Evolutionary conservation across 139 green algal genomes (phyloP).

Genomic region (Desmodesmus armatus): DNA sequence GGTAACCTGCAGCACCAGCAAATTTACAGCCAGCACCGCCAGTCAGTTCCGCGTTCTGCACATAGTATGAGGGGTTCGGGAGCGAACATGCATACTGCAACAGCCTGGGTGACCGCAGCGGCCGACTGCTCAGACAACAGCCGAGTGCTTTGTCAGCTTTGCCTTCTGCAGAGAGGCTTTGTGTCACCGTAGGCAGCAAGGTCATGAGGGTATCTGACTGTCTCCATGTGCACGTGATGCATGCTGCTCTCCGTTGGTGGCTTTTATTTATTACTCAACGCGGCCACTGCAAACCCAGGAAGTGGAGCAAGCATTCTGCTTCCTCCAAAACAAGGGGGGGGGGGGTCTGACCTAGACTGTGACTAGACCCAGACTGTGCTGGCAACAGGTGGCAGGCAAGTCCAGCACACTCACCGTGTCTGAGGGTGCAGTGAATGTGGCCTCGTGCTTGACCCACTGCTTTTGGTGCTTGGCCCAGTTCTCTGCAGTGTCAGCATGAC

Average conservation of each 20-base stretch:
- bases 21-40: neutral
- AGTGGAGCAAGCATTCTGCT: too few species aligned
- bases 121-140: neutral
- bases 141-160: neutral
- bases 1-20: conserved; percentile 27
- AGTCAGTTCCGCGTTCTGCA: neutral
- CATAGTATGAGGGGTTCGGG: neutral
- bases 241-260: too few species aligned
- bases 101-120: neutral
- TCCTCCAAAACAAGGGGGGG: too few species aligned
- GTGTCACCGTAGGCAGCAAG: too few species aligned
- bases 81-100: neutral
- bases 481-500: conserved; percentile 17
- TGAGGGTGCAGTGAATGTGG: conserved; percentile 22
- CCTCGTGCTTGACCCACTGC: conserved; percentile 23
- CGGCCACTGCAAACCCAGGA: too few species aligned
- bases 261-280: too few species aligned
- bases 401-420: neutral
- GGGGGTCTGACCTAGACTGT: too few species aligned
- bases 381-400: neutral
- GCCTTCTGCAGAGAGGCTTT: neutral
- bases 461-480: conserved; percentile 7
- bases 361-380: too few species aligned
- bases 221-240: too few species aligned
- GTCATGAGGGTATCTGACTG: too few species aligned